Evolutionary conservation across 129 eudicot species (phyloP).

Genomic region (Gnaphalium uliginosum): DNA sequence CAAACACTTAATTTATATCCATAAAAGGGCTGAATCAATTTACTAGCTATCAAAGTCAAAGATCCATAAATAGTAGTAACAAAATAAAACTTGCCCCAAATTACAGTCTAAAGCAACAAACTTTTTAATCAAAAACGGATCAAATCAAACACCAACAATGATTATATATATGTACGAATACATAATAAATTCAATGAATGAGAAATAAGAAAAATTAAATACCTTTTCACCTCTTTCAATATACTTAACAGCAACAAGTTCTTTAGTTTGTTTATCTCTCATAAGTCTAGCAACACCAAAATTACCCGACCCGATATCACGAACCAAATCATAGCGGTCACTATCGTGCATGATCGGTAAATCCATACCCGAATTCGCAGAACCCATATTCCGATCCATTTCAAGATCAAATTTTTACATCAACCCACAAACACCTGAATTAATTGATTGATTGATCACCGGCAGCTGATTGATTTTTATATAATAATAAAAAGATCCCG

Average conservation of each 20-base stretch:
- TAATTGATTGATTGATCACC: conserved; percentile 13
- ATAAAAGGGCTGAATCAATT: neutral
- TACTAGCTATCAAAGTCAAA: conserved; percentile 21
- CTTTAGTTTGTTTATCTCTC: conserved; percentile 83
- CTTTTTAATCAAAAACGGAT: neutral
- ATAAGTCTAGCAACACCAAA: conserved; percentile 84
- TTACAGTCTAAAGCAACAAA: conserved; percentile 12
- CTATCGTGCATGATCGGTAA: conserved; percentile 92
- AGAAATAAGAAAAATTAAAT: neutral
- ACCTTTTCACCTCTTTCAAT: conserved; percentile 94
- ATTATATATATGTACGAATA: neutral
- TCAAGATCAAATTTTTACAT: conserved; percentile 20
- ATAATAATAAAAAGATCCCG: conserved; percentile 8
- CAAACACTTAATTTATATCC: neutral
- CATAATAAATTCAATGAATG: neutral
- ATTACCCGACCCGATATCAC: conserved; percentile 87
- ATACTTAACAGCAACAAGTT: conserved; percentile 90
- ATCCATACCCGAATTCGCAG: conserved; percentile 60
- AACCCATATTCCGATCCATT: conserved; percentile 62
- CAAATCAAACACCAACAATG: conserved; percentile 8
- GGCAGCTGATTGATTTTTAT: neutral
- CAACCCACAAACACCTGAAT: neutral
- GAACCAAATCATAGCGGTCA: conserved; percentile 77
- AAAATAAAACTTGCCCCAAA: conserved; percentile 21
- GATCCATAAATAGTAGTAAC: conserved; percentile 24